Conservation (phyloP, 768 basidiomycete species). For the Suillus occidentalis region DNA sequence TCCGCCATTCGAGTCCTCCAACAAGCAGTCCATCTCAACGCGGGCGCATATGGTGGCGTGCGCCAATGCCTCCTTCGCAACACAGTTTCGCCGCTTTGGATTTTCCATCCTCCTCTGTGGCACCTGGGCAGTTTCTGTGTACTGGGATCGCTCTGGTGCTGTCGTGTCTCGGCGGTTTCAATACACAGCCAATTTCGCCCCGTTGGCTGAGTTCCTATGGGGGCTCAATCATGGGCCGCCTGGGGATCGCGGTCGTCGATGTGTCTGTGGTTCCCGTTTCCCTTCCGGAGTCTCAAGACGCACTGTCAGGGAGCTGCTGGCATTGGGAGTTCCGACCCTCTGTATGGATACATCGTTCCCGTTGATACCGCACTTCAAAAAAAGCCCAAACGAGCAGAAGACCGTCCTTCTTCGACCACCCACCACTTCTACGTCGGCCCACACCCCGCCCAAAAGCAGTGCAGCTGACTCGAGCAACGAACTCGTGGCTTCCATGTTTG, state of each 20-base stretch:
- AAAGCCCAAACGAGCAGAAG: not conserved
- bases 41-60: slow-evolving; percentile 1
- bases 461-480: not conserved
- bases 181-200: slow-evolving; percentile 14
- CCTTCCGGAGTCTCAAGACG: slow-evolving; percentile 3
- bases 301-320: not conserved
- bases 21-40: not conserved
- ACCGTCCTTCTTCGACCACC: not conserved
- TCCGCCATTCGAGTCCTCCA: not conserved
- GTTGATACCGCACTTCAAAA: not conserved
- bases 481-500: not conserved
- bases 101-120: slow-evolving; percentile 32
- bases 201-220: slow-evolving; percentile 27
- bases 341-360: not conserved
- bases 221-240: slow-evolving; percentile 20
- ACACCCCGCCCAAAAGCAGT: not conserved
- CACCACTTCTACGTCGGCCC: not conserved
- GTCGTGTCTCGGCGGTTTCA: slow-evolving; percentile 27
- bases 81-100: slow-evolving; percentile 32
- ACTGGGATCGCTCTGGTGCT: slow-evolving; percentile 37
- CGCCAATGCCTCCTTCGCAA: not conserved
- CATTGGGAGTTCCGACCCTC: not conserved
- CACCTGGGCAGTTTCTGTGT: slow-evolving; percentile 28
- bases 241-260: slow-evolving; percentile 24
- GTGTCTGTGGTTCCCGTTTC: slow-evolving; percentile 21